Base-by-base conservation (phyloP, 2,329 filamentous ascomycete species). In the Alternaria triticina region DNA sequence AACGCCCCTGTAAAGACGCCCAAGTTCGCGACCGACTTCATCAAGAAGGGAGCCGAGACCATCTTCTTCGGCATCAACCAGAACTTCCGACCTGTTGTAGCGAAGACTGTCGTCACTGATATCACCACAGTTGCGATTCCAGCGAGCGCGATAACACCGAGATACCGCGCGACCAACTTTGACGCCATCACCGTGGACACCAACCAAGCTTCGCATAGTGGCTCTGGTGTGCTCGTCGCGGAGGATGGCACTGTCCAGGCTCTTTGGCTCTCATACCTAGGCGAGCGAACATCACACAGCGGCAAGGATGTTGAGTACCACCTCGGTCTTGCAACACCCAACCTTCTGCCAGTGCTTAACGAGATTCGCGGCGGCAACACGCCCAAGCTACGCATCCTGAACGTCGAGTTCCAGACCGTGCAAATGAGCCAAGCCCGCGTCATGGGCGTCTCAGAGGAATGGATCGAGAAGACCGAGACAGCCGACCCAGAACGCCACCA, bases 21-120 rank as follows among this genome's bases (percentile, higher is more conserved):
- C 5, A 92, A 89, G 72, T 86, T 99, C 54, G 93, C 93, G 74
- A 89, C 86, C 6, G 89, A 92, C 59, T 89, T 90, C 72, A 93
- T 98, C 77, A 94, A 93, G 55, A 96, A 98, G 82, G 96, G 96
- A 36, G 93, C 94, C 52, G 91, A 95, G 61, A 97, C 94, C 0
- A 94, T 97, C 70, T 99, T 99, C 81, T 91, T 99, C 67, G 96
- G 96, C n/a, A 96, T 97, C 83, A 99, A 99, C 77, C 90, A 96
- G 70, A 98, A 97, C 69, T 91, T 95, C 65, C 89, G 95, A 36
- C 93, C 97, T 44, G 95, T 98, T 5, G 93, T 97, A 71, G 92
- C 94, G 6, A 94, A 97, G 72, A 98, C 96, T 0, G 93, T 91
- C 0, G 94, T 99, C 13, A 99, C 96, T 1, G 96, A 99, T 79